Evolutionary conservation across 192 early-diverging fungal genomes (phyloP), one percentile per base, ranked within the genome.

Genomic region (Haplosporangium gracile): DNA sequence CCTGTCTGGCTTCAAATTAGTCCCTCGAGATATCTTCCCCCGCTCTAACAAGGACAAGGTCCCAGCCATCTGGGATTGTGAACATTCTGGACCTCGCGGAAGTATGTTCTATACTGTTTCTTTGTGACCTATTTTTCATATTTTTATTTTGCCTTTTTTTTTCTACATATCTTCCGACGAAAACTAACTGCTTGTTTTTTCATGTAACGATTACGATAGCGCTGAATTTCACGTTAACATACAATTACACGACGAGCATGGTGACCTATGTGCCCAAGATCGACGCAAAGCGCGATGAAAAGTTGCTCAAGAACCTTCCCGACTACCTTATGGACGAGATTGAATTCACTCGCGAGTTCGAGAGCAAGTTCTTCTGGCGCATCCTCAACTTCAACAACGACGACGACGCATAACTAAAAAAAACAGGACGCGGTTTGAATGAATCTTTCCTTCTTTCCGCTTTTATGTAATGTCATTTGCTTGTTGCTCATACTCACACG

Each of bases 341-440:
- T 39, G 76, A 77, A 16, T 86, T 86, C 39, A 29, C 81, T n/a
- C 55, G 53, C 13, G n/a, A 74, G 24, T 78, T 69, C 20, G 79
- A 86, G 32, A 80, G 75, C 49, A 86, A 86, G 34, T 81, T 86
- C 39, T 86, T 86, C 32, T 77, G 79, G 79, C 77, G 76, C 47
- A 77, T 86, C 10, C 72, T 86, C 26, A 74, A 72, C 36, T 81
- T 80, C 22, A 80, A 86, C 72, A 71, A 81, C 51, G 84, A 81
- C 7, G 72, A 78, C 2, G 60, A 65, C 11, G 60, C 60, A 7
- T 65, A 29, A 51, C 7, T 15, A 45, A 16, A 22, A 1, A 18
- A 20, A 18, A 0, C 16, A 51, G 43, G 15, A 51, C 16, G 5
- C 20, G 2, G 16, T 51, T 18, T 20, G 18, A 51, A 18, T 51